phyloP scores from a whole-genome alignment of 148 eudicot genomes.

The Heliamphora exappendiculata region DNA sequence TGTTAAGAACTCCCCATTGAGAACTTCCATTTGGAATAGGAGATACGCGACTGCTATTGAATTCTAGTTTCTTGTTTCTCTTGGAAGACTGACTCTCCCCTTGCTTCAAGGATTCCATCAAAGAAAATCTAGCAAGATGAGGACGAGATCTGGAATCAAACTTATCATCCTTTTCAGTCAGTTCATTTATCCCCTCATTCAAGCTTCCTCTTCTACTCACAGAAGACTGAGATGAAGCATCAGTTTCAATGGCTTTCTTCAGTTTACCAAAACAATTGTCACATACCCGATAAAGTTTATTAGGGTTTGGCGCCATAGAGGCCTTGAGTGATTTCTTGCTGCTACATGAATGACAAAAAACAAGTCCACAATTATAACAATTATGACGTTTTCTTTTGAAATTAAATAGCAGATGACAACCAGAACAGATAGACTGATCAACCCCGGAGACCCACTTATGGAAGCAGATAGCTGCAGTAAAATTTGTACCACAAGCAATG shows the following conservation, averaged over 20 bases:
- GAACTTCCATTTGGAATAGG: slow-evolving; percentile 84
- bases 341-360: slow-evolving; percentile 95
- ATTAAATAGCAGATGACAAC: slow-evolving; percentile 85
- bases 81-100: slow-evolving; percentile 57
- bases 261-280: slow-evolving; percentile 77
- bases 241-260: slow-evolving; percentile 64
- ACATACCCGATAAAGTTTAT: slow-evolving; percentile 94
- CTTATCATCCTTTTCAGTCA: slow-evolving; percentile 66
- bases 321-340: slow-evolving; percentile 91
- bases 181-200: slow-evolving; percentile 45
- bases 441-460: slow-evolving; percentile 99
- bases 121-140: slow-evolving; percentile 79
- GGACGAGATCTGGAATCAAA: slow-evolving; percentile 57
- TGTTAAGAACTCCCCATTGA: slow-evolving; percentile 76
- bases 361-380: slow-evolving; percentile 92
- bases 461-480: slow-evolving; percentile 91
- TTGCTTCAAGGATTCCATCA: slow-evolving; percentile 64
- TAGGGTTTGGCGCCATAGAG: slow-evolving; percentile 95
- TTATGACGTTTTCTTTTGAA: slow-evolving; percentile 98
- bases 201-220: slow-evolving; percentile 64
- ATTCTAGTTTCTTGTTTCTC: slow-evolving; percentile 79
- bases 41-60: slow-evolving; percentile 90
- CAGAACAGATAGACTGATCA: slow-evolving; percentile 97
- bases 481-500: slow-evolving; percentile 89
- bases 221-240: slow-evolving; percentile 56